A percentile compares a stretch with the other conserved stretches of the same genome.
Evolutionary conservation across 306 rosid genomes (phyloP).

Genomic region (Senna siamea): DNA sequence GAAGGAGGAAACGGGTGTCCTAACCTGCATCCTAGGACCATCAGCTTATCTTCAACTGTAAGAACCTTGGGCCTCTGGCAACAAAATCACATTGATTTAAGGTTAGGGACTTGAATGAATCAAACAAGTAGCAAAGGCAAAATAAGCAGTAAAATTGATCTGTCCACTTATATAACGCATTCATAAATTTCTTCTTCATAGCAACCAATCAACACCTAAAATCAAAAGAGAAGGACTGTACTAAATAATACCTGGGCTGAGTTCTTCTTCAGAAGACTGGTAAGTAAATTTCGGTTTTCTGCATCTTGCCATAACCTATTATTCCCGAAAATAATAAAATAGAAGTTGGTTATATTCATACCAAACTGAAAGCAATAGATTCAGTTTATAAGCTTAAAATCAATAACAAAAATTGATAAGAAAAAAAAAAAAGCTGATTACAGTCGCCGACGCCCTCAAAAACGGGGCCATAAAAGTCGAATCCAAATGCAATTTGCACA

Average conservation of each 20-base stretch:
- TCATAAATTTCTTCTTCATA: neutral
- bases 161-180: neutral
- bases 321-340: constrained; percentile 6
- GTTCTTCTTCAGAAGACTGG: constrained; percentile 68
- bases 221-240: neutral
- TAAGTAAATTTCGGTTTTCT: constrained; percentile 75
- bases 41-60: constrained; percentile 86
- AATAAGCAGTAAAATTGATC: neutral
- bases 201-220: constrained; percentile 4
- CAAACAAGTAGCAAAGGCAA: neutral
- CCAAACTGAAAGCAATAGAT: neutral
- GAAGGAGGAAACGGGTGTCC: neutral
- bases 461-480: constrained; percentile 19
- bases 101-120: constrained; percentile 20
- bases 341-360: neutral
- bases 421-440: neutral
- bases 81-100: constrained; percentile 15
- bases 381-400: constrained; percentile 16
- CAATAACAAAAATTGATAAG: neutral
- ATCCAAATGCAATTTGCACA: constrained; percentile 28
- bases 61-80: constrained; percentile 82
- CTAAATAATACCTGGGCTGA: constrained; percentile 63
- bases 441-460: neutral
- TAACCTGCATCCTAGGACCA: constrained; percentile 89
- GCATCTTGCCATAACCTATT: constrained; percentile 99